Percentiles rank a stretch among this genome's conserved stretches.
Evolutionary conservation across 1,284 basidiomycete species (phyloP).

Genomic region (Ganoderma sinense): DNA sequence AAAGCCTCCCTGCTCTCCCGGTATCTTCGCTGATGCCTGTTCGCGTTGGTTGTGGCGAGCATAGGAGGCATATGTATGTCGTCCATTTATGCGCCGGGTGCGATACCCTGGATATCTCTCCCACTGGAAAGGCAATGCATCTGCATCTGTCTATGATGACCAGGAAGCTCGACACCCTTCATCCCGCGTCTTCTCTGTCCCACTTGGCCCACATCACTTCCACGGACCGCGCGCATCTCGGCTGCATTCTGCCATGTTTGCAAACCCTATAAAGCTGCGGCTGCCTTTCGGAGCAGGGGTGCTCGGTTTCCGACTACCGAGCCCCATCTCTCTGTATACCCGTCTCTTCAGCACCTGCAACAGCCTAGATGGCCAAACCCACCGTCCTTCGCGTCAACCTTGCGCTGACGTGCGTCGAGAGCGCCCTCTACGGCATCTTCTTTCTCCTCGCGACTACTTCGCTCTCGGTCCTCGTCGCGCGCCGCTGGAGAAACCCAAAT

Average conservation of each 20-base stretch:
- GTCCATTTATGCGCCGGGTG: neutral
- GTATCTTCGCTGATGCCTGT: neutral
- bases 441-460: constrained; percentile 13
- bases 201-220: neutral
- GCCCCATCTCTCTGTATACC: neutral
- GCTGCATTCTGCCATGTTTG: neutral
- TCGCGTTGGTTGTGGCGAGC: neutral
- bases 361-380: neutral
- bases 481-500: constrained; percentile 4
- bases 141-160: neutral
- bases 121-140: neutral
- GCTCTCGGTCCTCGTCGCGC: constrained; percentile 5
- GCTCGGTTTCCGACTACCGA: neutral
- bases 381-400: constrained; percentile 7
- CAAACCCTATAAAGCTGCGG: neutral
- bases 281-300: neutral
- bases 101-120: neutral
- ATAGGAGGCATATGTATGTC: neutral
- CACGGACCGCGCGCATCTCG: neutral
- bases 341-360: neutral
- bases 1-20: neutral
- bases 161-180: neutral
- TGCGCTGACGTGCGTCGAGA: constrained; percentile 15
- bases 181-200: constrained; percentile 1
- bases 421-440: constrained; percentile 15